phyloP scores from a whole-genome alignment of 257 asterid species.

The Fraxinus anomala region DNA sequence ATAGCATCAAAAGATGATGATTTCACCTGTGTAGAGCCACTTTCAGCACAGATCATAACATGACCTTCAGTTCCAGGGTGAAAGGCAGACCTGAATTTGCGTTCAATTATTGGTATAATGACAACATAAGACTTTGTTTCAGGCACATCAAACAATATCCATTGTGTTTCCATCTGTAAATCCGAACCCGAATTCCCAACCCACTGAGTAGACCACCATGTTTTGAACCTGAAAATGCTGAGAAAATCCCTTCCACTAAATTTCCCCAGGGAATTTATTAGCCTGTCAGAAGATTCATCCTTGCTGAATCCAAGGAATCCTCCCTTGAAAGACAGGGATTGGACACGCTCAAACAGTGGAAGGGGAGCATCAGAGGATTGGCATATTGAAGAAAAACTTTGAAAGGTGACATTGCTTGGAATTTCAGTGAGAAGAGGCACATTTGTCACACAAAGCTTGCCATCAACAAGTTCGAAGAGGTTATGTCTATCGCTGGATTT shows the following conservation, averaged over 20 bases:
- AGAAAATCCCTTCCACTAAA: constrained; percentile 61
- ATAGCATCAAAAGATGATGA: constrained; percentile 44
- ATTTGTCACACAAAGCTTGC: constrained; percentile 41
- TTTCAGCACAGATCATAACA: constrained; percentile 55
- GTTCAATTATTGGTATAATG: constrained; percentile 58
- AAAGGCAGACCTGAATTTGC: constrained; percentile 66
- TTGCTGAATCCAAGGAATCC: constrained; percentile 67
- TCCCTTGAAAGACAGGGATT: constrained; percentile 45
- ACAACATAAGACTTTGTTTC: constrained; percentile 53
- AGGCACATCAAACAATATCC: constrained; percentile 67
- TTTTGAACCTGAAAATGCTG: constrained; percentile 79
- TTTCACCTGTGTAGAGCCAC: constrained; percentile 54
- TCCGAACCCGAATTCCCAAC: constrained; percentile 68
- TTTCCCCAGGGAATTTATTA: constrained; percentile 58
- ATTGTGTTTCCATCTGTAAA: constrained; percentile 74
- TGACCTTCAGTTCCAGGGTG: constrained; percentile 64
- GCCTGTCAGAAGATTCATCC: constrained; percentile 42
- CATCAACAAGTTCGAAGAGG: constrained; percentile 39
- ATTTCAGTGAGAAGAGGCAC: constrained; percentile 52
- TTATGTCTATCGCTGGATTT: constrained; percentile 32
- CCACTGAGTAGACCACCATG: constrained; percentile 94
- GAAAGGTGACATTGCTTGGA: constrained; percentile 61
- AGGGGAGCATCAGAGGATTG: constrained; percentile 50
- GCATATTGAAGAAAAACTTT: constrained; percentile 45
- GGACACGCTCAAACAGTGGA: constrained; percentile 47